A percentile compares a stretch with the other conserved stretches of the same genome.
Evolutionary conservation across 2,329 filamentous ascomycete genomes (phyloP).

Genomic region (Alternaria ventricosa): DNA sequence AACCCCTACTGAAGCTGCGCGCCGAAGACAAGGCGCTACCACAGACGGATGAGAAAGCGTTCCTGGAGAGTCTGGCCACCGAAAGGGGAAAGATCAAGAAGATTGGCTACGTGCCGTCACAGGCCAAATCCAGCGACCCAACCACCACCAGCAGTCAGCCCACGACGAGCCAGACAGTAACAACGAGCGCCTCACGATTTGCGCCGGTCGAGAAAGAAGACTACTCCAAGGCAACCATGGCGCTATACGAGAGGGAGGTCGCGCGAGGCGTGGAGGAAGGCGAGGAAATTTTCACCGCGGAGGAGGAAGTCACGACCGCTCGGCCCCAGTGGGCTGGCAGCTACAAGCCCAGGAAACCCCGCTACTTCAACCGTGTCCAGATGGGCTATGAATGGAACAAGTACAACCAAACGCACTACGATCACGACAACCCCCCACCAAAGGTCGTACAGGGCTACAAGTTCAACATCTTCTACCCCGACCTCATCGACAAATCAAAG

Average conservation of each 20-base stretch:
- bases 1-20: constrained; percentile 69
- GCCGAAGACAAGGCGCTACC: constrained; percentile 68
- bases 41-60: constrained; percentile 63
- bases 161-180: constrained; percentile 52
- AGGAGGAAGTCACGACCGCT: constrained; percentile 75
- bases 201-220: constrained; percentile 74
- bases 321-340: constrained; percentile 82
- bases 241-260: constrained; percentile 89
- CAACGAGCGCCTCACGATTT: constrained; percentile 70
- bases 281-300: constrained; percentile 92
- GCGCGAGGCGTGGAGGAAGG: constrained; percentile 90
- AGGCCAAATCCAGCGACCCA: constrained; percentile 50
- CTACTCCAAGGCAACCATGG: constrained; percentile 85
- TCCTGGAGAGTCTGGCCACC: constrained; percentile 62
- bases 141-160: constrained; percentile 32
- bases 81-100: constrained; percentile 68
- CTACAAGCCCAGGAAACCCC: constrained; percentile 87
- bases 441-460: constrained; percentile 99
- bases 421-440: constrained; percentile 95
- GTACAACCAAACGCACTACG: constrained; percentile 99
- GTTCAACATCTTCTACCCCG: constrained; percentile 99
- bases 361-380: constrained; percentile 97
- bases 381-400: constrained; percentile 99
- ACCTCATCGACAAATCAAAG: constrained; percentile 92
- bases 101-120: constrained; percentile 71